Percentiles rank a stretch among this genome's conserved stretches.
phyloP scores from a whole-genome alignment of 2,329 filamentous ascomycete species.

The Aspergillus latus region DNA sequence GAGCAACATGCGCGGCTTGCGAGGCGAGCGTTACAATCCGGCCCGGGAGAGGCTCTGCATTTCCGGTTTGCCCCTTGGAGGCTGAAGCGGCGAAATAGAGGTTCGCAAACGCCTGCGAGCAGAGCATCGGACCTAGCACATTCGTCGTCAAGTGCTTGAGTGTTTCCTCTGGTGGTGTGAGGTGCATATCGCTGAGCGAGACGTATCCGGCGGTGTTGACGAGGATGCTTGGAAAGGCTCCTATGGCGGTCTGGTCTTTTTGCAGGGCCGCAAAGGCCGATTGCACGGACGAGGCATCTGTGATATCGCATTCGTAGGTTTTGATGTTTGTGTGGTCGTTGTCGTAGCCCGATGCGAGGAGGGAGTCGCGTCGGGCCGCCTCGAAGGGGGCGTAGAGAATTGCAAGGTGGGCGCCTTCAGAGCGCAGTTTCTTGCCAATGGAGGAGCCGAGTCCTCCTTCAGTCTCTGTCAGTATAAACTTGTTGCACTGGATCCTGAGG shows the following conservation, averaged over 20 bases:
- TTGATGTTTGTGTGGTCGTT: slow-evolving; percentile 24
- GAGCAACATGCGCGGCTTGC: slow-evolving; percentile 49
- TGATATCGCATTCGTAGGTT: slow-evolving; percentile 50
- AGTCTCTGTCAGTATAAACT: background rate
- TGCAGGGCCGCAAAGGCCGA: slow-evolving; percentile 42
- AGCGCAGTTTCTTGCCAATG: slow-evolving; percentile 43
- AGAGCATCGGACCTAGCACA: slow-evolving; percentile 48
- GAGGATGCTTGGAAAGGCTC: slow-evolving; percentile 40
- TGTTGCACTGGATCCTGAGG: background rate
- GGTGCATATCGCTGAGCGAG: slow-evolving; percentile 46
- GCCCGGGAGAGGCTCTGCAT: slow-evolving; percentile 30
- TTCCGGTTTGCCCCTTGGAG: slow-evolving; percentile 9
- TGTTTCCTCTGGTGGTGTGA: slow-evolving; percentile 45
- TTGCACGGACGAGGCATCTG: slow-evolving; percentile 48
- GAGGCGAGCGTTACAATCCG: slow-evolving; percentile 50
- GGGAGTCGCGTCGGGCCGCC: slow-evolving; percentile 36
- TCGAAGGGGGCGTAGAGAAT: slow-evolving; percentile 52
- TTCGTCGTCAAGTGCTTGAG: slow-evolving; percentile 48
- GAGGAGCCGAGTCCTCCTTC: slow-evolving; percentile 44
- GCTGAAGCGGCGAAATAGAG: slow-evolving; percentile 38
- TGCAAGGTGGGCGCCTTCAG: slow-evolving; percentile 45
- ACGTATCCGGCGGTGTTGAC: slow-evolving; percentile 49
- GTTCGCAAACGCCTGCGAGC: slow-evolving; percentile 46
- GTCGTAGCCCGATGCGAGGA: slow-evolving; percentile 40
- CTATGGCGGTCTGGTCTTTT: slow-evolving; percentile 21